Base-by-base conservation (phyloP, 2,329 filamentous ascomycete species). In the Botrytis paeoniae region DNA sequence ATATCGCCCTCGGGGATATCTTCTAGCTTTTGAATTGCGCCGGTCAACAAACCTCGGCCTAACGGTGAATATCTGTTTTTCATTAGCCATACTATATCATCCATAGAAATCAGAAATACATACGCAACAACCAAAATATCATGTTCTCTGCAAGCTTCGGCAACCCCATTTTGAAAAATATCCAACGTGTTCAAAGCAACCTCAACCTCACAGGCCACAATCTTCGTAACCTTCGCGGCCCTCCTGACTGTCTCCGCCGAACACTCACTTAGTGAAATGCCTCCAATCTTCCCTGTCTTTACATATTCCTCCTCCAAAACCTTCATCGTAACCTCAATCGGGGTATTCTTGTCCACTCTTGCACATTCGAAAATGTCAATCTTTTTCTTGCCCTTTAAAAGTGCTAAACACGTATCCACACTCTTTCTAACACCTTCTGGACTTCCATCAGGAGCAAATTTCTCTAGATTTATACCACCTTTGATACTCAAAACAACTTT, bases 121-220 rank as follows among this genome's bases (percentile, higher is more conserved):
- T 78, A 80, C 78, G 91, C 91, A 51, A 93, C 82, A 65, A 95
- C 83, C 0, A 91, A 90, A 74, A 95, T 93, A 64, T 85, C 83
- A 63, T 92, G 81, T 79, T 95, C 86, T 0, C 84, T 85, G 78
- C 89, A 91, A 0, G 87, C 85, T 12, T 79, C 77, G 2, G 82
- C 81, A 41, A 85, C 80, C 7, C 84, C 82, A 69, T 83, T 83
- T 10, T 76, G 74, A 39, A 82, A 77, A 48, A 83, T 80, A 73
- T 83, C 80, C 39, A 76, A 77, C 18, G 81, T 75, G 78, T 81
- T 85, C 9, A 86, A 75, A 45, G 81, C 83, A 43, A 86, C 77
- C 76, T 86, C 85, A 12, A 85, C 80, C 77, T 86, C 85, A 32
- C 86, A 84, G n/a, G 81, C 80, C n/a, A 81, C 80, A 74, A 86